phyloP scores from a whole-genome alignment of 768 basidiomycete genomes.

The Cubamyces sp. region DNA sequence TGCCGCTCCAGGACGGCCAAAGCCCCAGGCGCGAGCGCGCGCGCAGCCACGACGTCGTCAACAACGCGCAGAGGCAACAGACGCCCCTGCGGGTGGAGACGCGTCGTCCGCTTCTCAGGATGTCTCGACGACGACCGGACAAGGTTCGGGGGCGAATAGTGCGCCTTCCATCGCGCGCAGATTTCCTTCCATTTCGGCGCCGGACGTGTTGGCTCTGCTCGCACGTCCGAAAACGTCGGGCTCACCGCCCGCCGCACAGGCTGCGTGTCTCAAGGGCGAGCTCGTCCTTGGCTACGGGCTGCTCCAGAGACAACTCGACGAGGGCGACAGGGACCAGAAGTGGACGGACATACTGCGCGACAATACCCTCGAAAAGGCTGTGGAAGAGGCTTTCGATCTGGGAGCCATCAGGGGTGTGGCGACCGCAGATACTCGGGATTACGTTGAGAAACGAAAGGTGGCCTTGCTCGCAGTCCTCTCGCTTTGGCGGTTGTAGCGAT shows the following conservation, averaged over 20 bases:
- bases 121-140: constrained; percentile 1
- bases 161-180: constrained; percentile 19
- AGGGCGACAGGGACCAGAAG: constrained; percentile 23
- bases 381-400: constrained; percentile 25
- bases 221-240: constrained; percentile 17
- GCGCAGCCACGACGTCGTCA: constrained; percentile 32
- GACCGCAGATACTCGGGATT: constrained; percentile 4
- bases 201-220: constrained; percentile 28
- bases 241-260: not conserved
- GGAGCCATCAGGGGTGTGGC: not conserved
- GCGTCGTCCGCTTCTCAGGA: constrained; percentile 5
- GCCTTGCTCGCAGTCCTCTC: constrained; percentile 14
- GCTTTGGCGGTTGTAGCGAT: constrained; percentile 7
- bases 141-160: not conserved
- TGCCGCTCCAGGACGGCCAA: constrained; percentile 2
- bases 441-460: constrained; percentile 18
- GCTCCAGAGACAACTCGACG: constrained; percentile 29
- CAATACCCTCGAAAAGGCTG: constrained; percentile 23
- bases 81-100: not conserved
- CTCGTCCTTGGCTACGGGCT: constrained; percentile 33
- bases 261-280: constrained; percentile 30
- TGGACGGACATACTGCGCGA: constrained; percentile 27
- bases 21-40: constrained; percentile 31
- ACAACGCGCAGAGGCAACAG: constrained; percentile 16
- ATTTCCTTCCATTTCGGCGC: constrained; percentile 21